Evolutionary conservation across 495 filamentous ascomycete genomes (phyloP).

Genomic region (Patellaria atrata): DNA sequence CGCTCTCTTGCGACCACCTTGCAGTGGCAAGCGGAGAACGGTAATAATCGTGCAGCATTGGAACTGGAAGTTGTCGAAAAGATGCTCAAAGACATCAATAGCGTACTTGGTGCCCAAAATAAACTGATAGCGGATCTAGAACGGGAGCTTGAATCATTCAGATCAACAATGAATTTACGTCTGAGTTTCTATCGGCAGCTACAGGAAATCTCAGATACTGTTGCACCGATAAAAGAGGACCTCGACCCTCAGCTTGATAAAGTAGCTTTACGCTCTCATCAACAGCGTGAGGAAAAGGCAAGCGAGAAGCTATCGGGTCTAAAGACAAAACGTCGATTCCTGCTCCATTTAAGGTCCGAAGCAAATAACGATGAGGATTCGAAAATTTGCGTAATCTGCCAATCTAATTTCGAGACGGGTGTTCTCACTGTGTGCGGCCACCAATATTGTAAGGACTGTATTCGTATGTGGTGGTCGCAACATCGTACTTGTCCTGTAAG

Average conservation of each 20-base stretch:
- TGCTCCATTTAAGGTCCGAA: conserved; percentile 47
- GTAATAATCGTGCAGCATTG: conserved; percentile 43
- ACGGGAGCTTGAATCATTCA: conserved; percentile 64
- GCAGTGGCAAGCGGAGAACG: conserved; percentile 42
- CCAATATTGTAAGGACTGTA: conserved; percentile 76
- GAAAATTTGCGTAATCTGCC: conserved; percentile 68
- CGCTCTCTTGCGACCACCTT: conserved; percentile 48
- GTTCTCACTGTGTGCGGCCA: conserved; percentile 85
- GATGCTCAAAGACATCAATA: conserved; percentile 43
- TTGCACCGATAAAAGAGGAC: conserved; percentile 53
- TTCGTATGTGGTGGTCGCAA: conserved; percentile 49
- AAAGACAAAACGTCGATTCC: conserved; percentile 58
- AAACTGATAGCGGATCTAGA: conserved; percentile 46
- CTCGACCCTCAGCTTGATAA: conserved; percentile 33
- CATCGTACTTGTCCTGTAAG: conserved; percentile 24
- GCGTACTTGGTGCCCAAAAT: conserved; percentile 45
- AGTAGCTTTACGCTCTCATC: conserved; percentile 17
- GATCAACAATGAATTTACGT: conserved; percentile 61
- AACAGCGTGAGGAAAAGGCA: conserved; percentile 34
- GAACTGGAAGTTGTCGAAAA: conserved; percentile 49
- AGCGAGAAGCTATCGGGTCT: conserved; percentile 41
- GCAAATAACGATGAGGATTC: conserved; percentile 39
- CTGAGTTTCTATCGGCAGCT: conserved; percentile 81
- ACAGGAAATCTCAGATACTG: conserved; percentile 75
- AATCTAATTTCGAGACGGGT: conserved; percentile 54